Percentiles rank a stretch among this genome's conserved stretches.
phyloP scores from a whole-genome alignment of 108 stramenopile genomes.

The Epithemia pelagica region DNA sequence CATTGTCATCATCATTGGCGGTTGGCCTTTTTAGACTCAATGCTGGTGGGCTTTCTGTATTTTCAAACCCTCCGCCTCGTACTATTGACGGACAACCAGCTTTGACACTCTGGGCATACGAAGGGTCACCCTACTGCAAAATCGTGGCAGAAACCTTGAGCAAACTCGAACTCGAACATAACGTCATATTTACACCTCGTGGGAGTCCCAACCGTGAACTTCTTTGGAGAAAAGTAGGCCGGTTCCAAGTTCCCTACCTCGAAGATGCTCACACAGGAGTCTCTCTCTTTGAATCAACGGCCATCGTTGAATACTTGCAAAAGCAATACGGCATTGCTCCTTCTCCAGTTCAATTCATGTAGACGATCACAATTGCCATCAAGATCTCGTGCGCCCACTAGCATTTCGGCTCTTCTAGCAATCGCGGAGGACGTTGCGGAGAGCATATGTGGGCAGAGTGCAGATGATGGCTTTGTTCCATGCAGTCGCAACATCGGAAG shows the following conservation, averaged over 20 bases:
- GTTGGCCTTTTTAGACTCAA: constrained; percentile 49
- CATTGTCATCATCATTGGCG: constrained; percentile 17
- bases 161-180: constrained; percentile 22
- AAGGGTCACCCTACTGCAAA: constrained; percentile 31
- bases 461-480: too few species aligned
- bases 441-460: too few species aligned
- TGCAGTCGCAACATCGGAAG: too few species aligned
- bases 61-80: constrained; percentile 60
- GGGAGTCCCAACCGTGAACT: constrained; percentile 31
- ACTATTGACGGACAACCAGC: constrained; percentile 51
- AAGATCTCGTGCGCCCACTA: too few species aligned
- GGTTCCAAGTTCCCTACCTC: constrained; percentile 51
- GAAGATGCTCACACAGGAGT: constrained; percentile 59
- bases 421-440: too few species aligned
- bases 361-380: too few species aligned
- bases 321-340: constrained; percentile 32
- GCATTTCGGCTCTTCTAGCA: too few species aligned
- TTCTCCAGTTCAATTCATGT: constrained; percentile 4
- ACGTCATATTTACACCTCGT: constrained; percentile 21
- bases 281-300: constrained; percentile 53
- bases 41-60: constrained; percentile 35
- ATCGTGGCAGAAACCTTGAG: constrained; percentile 18
- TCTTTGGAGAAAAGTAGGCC: constrained; percentile 17
- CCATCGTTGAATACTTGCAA: constrained; percentile 55
- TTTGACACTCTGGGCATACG: constrained; percentile 29